A percentile compares a stretch with the other conserved stretches of the same genome.
Evolutionary conservation across 768 basidiomycete genomes (phyloP).

Genomic region (Collybiopsis luxurians): DNA sequence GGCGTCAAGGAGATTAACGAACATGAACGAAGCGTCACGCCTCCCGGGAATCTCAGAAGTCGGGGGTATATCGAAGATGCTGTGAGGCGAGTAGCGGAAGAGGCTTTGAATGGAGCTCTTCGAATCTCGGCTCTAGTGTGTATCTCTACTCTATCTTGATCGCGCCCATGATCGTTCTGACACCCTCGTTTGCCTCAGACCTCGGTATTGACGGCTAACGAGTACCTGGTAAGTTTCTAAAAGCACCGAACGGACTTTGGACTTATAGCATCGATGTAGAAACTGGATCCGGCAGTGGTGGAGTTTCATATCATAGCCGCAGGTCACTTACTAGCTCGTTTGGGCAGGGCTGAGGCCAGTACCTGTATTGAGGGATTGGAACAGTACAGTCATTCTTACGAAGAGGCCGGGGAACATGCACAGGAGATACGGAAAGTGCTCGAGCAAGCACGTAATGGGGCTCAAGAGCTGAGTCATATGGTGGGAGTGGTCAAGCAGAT

Average conservation of each 20-base stretch:
- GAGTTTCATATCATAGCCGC: constrained; percentile 84
- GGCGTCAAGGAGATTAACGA: constrained; percentile 76
- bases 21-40: constrained; percentile 32
- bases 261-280: constrained; percentile 36
- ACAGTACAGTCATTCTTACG: constrained; percentile 87
- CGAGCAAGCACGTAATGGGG: constrained; percentile 30
- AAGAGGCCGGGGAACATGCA: constrained; percentile 80
- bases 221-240: constrained; percentile 65
- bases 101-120: constrained; percentile 81
- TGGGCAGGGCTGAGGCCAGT: constrained; percentile 79
- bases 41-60: constrained; percentile 30
- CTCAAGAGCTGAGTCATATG: constrained; percentile 48
- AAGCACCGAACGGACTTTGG: not conserved
- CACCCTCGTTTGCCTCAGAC: constrained; percentile 49
- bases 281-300: constrained; percentile 86
- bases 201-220: constrained; percentile 81
- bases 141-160: constrained; percentile 2
- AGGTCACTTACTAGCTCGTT: constrained; percentile 74
- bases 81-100: constrained; percentile 72
- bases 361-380: constrained; percentile 84
- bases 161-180: not conserved
- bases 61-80: constrained; percentile 54
- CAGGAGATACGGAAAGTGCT: constrained; percentile 59
- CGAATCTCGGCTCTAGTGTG: constrained; percentile 86
- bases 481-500: constrained; percentile 35